Percentiles rank a stretch among this genome's conserved stretches.
Conservation (phyloP, 176 grass and related monocot genomes). For the Tuctoria greenei region DNA sequence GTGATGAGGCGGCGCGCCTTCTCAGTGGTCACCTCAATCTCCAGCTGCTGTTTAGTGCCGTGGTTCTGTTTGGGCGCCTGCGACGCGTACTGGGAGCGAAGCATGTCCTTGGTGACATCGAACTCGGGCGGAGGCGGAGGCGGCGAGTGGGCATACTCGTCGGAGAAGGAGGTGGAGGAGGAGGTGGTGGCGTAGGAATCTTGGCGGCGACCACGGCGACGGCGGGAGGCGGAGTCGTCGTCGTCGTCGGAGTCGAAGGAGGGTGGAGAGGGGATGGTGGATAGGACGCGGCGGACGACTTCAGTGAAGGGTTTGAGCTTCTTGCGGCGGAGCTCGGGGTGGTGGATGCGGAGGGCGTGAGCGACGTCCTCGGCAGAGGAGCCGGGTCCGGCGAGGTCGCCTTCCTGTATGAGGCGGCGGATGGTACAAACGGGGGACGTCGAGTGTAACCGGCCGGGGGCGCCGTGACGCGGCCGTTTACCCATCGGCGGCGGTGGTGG, state of each 20-base stretch:
- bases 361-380: slow-evolving; percentile 50
- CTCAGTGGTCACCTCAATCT: slow-evolving; percentile 55
- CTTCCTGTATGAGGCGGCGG: slow-evolving; percentile 36
- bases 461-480: slow-evolving; percentile 50
- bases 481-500: slow-evolving; percentile 38
- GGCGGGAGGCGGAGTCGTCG: slow-evolving; percentile 15
- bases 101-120: slow-evolving; percentile 63
- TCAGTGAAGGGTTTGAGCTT: slow-evolving; percentile 54
- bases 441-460: slow-evolving; percentile 25
- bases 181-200: slow-evolving; percentile 26
- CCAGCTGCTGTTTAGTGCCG: slow-evolving; percentile 39
- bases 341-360: slow-evolving; percentile 47
- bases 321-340: slow-evolving; percentile 48
- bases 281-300: slow-evolving; percentile 36
- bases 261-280: not conserved
- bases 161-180: slow-evolving; percentile 52
- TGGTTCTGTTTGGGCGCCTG: slow-evolving; percentile 34
- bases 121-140: slow-evolving; percentile 34
- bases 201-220: slow-evolving; percentile 24
- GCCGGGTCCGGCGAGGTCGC: slow-evolving; percentile 27
- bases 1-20: slow-evolving; percentile 46
- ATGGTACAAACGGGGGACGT: slow-evolving; percentile 19
- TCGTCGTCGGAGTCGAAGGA: not conserved
- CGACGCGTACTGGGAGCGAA: slow-evolving; percentile 53
- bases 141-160: slow-evolving; percentile 20